These are phyloP conservation scores for Periconia macrospinosa DNA, from an alignment of 2,329 filamentous ascomycete species.

Conservation along the genomic window DNA sequence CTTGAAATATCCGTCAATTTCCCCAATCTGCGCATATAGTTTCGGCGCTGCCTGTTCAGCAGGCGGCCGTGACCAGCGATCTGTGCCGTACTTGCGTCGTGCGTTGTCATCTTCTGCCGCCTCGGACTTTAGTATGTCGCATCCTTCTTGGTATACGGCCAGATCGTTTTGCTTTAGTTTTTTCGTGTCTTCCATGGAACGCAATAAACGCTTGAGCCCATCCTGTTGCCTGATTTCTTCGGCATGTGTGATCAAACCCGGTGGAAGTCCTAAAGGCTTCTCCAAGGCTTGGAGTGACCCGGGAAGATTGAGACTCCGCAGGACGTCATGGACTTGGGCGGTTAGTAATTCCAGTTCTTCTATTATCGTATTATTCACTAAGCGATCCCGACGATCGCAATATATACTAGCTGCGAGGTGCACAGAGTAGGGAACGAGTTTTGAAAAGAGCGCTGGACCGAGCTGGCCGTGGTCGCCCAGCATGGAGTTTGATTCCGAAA, in stretches of 20 bases:
- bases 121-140: slow-evolving; percentile 75
- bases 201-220: slow-evolving; percentile 73
- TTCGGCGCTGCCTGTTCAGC: slow-evolving; percentile 71
- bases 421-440: slow-evolving; percentile 92
- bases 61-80: slow-evolving; percentile 74
- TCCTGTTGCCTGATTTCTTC: slow-evolving; percentile 93
- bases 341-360: slow-evolving; percentile 82
- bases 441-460: slow-evolving; percentile 82
- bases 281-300: slow-evolving; percentile 93
- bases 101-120: slow-evolving; percentile 79
- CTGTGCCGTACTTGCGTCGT: slow-evolving; percentile 79
- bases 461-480: slow-evolving; percentile 80
- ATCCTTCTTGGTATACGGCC: slow-evolving; percentile 79
- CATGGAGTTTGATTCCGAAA: slow-evolving; percentile 76
- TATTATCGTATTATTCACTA: slow-evolving; percentile 86
- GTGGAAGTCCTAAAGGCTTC: slow-evolving; percentile 88
- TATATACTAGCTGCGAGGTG: slow-evolving; percentile 96
- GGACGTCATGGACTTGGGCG: slow-evolving; percentile 73
- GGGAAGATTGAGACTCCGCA: slow-evolving; percentile 83
- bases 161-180: slow-evolving; percentile 83
- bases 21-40: slow-evolving; percentile 72
- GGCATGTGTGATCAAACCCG: slow-evolving; percentile 82
- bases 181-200: slow-evolving; percentile 84
- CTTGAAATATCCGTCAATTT: slow-evolving; percentile 86
- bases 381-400: slow-evolving; percentile 83